phyloP scores from a whole-genome alignment of 148 eudicot species.

The Rheum nobile region DNA sequence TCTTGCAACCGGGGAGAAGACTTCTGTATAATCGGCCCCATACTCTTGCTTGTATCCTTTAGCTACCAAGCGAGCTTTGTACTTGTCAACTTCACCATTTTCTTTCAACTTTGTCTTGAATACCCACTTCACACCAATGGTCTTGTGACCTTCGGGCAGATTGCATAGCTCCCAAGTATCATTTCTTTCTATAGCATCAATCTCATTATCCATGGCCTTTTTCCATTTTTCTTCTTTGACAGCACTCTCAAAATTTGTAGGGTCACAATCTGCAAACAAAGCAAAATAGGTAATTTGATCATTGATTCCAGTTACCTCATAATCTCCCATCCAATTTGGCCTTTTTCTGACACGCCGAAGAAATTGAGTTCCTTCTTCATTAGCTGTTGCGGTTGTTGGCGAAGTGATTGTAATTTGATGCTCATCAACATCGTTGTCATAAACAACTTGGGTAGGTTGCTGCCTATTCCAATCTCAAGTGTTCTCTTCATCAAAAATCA shows the following conservation, averaged over 20 bases:
- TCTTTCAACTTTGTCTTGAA: too few relatives aligned
- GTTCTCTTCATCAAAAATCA: too few relatives aligned
- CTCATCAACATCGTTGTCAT: background rate
- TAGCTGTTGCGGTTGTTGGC: too few relatives aligned
- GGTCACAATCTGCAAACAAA: background rate
- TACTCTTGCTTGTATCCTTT: background rate
- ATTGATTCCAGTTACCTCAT: too few relatives aligned
- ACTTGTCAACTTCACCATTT: slow-evolving; percentile 1
- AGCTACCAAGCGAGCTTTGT: background rate
- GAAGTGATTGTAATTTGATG: background rate
- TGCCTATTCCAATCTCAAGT: too few relatives aligned
- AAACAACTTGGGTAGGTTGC: too few relatives aligned
- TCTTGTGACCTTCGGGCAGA: background rate
- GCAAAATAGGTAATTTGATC: too few relatives aligned
- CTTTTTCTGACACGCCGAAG: too few relatives aligned
- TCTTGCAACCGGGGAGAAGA: background rate
- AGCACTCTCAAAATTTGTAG: background rate
- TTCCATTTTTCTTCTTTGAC: too few relatives aligned
- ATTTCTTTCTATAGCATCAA: background rate
- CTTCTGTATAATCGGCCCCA: background rate
- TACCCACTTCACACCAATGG: background rate
- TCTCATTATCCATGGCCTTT: background rate
- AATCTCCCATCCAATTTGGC: too few relatives aligned
- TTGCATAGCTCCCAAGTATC: background rate
- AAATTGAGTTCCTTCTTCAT: too few relatives aligned